Evolutionary conservation across 208 protist species (phyloP).

Genomic region (Leishmania tropica): DNA sequence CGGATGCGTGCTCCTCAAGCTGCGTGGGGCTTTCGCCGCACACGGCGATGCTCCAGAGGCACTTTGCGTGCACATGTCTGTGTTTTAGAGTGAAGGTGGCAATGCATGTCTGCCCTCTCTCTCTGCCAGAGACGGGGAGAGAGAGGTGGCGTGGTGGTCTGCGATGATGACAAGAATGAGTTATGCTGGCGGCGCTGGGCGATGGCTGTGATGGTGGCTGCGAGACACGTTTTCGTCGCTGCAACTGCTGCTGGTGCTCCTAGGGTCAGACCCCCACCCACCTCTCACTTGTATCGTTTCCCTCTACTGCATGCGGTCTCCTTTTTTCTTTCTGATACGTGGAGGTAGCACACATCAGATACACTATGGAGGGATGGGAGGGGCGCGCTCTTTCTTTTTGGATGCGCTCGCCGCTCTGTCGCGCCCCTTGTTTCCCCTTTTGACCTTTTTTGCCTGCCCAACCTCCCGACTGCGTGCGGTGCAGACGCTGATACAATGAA

Average conservation of each 20-base stretch:
- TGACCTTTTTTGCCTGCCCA: background rate
- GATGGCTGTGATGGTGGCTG: background rate
- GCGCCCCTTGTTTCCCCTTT: background rate
- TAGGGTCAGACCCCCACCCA: too few species aligned
- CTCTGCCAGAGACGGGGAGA: background rate
- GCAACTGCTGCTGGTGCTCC: background rate
- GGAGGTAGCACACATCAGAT: too few species aligned
- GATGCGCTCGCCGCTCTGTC: background rate
- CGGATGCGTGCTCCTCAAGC: background rate
- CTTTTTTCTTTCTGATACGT: too few species aligned
- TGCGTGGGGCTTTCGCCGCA: background rate
- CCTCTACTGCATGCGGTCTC: too few species aligned
- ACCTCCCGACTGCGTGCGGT: background rate
- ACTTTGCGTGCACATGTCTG: background rate
- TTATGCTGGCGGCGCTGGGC: background rate
- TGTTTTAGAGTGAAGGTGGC: background rate
- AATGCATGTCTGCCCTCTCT: background rate
- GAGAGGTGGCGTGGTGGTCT: background rate
- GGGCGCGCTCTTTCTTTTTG: background rate
- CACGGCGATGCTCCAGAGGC: background rate
- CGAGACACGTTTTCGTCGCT: background rate
- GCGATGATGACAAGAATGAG: background rate
- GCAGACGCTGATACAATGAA: too few species aligned
- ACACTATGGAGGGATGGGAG: too few species aligned
- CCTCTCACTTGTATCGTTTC: too few species aligned